Evolutionary conservation across 31 red algal species (phyloP), one percentile per base, ranked within the genome.

Genomic region (Pterothamnion heteromorphum): DNA sequence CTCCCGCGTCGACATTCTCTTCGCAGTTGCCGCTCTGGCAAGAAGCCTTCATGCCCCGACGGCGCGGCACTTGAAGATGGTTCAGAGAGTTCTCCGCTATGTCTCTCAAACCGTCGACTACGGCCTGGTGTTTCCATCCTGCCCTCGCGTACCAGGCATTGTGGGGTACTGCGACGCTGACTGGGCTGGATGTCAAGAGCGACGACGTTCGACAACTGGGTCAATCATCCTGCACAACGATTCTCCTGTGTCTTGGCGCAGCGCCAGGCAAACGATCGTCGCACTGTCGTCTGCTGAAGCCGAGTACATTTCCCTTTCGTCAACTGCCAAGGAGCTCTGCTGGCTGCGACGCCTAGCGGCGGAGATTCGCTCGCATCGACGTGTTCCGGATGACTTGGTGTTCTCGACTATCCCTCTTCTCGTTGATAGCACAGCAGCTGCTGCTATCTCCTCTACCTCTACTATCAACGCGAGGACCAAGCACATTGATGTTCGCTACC

Each of bases 201-300:
- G 0, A 51, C 35, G 80, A 24, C 32, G 82, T 0, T 94, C 78
- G 9, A 92, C 89, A 2, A 91, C 93, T 21, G 74, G 89, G 3
- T 94, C 35, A 28, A 36, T 91, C n/a, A 82, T 87, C 0, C 1
- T 85, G 2, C 74, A 87, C 41, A 91, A 94, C 28, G 89, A 57
- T 36, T 24, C 23, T 28, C 82, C 89, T 0, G 35, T 94, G 1
- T 82, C 31, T 0, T 91, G 93, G 74, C 86, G 64, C 37, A 41
- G 33, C 0, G 38, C 82, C 38, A 35, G 64, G 32, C 44, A 94
- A 0, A 81, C 30, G 14, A 82, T 92, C 34, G 22, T 94, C 1
- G 89, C 44, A 34, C 28, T 87, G 0, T 94, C 88, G 31, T 92
- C 88, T 0, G 90, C 76, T 0, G 93, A 94, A 9, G 89, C 88